These are phyloP conservation scores for Streptanthus diversifolius DNA, from an alignment of 345 rosid species.

Conservation along the genomic window DNA sequence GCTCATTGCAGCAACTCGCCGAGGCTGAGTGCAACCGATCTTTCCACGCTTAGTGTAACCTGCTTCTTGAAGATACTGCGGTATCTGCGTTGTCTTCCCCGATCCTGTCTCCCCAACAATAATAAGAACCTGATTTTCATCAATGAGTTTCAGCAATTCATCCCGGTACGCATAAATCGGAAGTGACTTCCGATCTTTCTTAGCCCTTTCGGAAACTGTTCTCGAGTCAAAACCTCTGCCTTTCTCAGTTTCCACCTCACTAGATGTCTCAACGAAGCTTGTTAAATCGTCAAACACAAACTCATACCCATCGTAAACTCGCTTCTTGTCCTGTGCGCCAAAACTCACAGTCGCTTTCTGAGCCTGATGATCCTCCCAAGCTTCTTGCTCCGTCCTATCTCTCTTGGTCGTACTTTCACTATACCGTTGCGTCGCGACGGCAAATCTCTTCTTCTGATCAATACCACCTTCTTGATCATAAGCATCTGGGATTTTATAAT, in stretches of 20 bases:
- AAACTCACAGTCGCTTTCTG: slow-evolving; percentile 6
- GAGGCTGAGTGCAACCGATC: slow-evolving; percentile 92
- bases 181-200: slow-evolving; percentile 59
- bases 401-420: background rate
- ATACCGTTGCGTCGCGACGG: background rate
- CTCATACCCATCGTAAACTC: slow-evolving; percentile 17
- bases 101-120: slow-evolving; percentile 98
- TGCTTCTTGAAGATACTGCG: slow-evolving; percentile 85
- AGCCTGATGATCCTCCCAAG: slow-evolving; percentile 33
- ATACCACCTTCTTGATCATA: slow-evolving; percentile 25
- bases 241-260: background rate
- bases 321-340: slow-evolving; percentile 7
- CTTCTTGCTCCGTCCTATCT: slow-evolving; percentile 8
- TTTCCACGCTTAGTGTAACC: slow-evolving; percentile 84
- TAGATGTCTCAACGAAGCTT: background rate
- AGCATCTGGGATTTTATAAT: slow-evolving; percentile 21
- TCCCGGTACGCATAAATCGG: slow-evolving; percentile 74
- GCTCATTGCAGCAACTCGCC: slow-evolving; percentile 95
- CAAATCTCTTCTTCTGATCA: slow-evolving; percentile 35
- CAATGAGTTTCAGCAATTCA: slow-evolving; percentile 63
- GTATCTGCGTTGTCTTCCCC: slow-evolving; percentile 93
- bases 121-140: slow-evolving; percentile 75
- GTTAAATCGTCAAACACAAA: slow-evolving; percentile 20
- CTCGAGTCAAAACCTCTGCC: background rate
- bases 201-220: background rate